A percentile compares a stretch with the other conserved stretches of the same genome.
These are phyloP conservation scores for Eucalyptus sp. DNA, from an alignment of 345 rosid species.

Conservation along the genomic window DNA sequence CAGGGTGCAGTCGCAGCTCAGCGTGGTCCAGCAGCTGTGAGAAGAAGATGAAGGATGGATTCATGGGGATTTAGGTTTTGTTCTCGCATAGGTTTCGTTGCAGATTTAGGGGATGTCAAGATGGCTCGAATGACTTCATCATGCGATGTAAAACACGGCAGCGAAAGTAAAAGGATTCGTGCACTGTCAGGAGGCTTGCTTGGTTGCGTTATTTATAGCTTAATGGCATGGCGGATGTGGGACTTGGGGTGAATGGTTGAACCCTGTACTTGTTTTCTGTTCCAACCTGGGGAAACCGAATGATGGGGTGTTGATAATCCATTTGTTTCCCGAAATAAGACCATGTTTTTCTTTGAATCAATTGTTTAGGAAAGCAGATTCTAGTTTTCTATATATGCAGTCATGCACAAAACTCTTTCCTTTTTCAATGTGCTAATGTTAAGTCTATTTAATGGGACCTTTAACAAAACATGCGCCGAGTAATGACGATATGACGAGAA, in stretches of 20 bases:
- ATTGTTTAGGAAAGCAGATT: not conserved
- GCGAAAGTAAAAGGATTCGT: not conserved
- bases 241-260: not conserved
- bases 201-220: not conserved
- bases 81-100: not conserved
- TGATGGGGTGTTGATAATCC: not conserved
- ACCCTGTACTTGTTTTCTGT: not conserved
- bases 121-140: not conserved
- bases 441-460: not conserved
- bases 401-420: not conserved
- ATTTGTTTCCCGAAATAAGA: not conserved
- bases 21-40: constrained; percentile 4
- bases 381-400: not conserved
- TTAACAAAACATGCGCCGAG: not conserved
- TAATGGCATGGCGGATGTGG: not conserved
- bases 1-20: constrained; percentile 17
- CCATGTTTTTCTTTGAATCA: not conserved
- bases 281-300: not conserved
- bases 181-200: not conserved
- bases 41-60: not conserved
- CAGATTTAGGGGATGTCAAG: not conserved
- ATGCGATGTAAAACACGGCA: not conserved
- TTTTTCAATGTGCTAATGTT: not conserved
- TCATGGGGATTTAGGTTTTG: not conserved
- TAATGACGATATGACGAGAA: not conserved